Conservation (phyloP, 306 rosid genomes). For the Glycyrrhiza uralensis region DNA sequence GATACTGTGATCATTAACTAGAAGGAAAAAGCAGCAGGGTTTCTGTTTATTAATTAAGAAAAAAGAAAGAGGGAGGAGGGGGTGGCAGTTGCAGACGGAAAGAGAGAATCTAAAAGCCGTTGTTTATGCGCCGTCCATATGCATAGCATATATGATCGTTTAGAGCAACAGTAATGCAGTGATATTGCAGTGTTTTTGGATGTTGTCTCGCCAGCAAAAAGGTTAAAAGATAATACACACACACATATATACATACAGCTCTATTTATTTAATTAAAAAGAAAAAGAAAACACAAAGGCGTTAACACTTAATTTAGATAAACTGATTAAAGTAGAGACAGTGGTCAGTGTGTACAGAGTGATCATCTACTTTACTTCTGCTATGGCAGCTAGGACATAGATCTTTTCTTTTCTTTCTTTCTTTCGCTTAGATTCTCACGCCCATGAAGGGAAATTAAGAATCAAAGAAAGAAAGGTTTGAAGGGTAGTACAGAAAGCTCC, state of each 20-base stretch:
- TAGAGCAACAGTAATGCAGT: conserved; percentile 41
- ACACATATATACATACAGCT: no score
- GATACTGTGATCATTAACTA: conserved; percentile 6
- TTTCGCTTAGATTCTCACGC: conserved; percentile 73
- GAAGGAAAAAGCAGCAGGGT: background rate
- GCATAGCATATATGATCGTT: conserved; percentile 11
- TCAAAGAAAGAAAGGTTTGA: conserved; percentile 29
- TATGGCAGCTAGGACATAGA: conserved; percentile 38
- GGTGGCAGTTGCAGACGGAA: conserved; percentile 20
- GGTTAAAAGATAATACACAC: conserved; percentile 31
- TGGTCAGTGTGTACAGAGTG: conserved; percentile 41
- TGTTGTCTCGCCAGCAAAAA: conserved; percentile 43
- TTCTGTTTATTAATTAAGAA: background rate
- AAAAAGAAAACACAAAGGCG: background rate
- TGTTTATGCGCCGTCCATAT: conserved; percentile 23
- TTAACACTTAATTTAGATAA: conserved; percentile 4
- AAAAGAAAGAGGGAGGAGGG: background rate
- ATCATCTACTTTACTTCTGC: conserved; percentile 33
- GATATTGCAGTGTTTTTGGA: conserved; percentile 46
- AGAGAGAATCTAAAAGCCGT: conserved; percentile 41
- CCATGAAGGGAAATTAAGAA: conserved; percentile 46
- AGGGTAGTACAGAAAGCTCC: conserved; percentile 52
- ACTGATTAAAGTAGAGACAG: conserved; percentile 29
- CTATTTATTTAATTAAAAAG: no score
- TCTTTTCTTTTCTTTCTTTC: conserved; percentile 29